Evolutionary conservation across 1,139 yeast species (phyloP), one percentile per base, ranked within the genome.

Genomic region (Taiozyma sp.): DNA sequence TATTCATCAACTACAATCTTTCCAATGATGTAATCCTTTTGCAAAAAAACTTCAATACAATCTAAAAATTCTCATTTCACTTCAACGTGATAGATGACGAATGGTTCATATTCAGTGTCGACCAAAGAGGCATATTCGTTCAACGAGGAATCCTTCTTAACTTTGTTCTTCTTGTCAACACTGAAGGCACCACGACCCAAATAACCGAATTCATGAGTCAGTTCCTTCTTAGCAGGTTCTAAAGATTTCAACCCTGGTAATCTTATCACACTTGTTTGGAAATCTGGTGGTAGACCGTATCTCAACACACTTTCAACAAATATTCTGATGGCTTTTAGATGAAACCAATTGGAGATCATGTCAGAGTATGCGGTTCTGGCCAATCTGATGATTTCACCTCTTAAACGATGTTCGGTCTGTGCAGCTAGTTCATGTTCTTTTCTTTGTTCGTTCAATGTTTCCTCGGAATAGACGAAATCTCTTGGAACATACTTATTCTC

Each of bases 281-380:
- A 93, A 65, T 87, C 87, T 42, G 99, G 97, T 40, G 99, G 99
- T 56, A 93, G 79, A 1, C 99, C 99, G 69, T 93, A 93, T 69
- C 99, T 85, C 66, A 93, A 78, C 14, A 93, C 97, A 52, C 81
- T 73, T 63, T 82, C 87, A 29, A 82, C 86, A 64, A 75, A 82
- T 43, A 81, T 73, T 45, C 85, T 74, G 48, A 82, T 67, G 8
- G 81, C 78, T 71, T 91, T 91, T 60, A 93, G 80, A 70, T 93
- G 99, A 64, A 87, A 78, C 97, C 97, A 91, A 58, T 87, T 82
- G 59, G 88, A 78, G 56, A 88, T 76, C 50, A 91, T 82, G 64
- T 93, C 98, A 24, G 88, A 79, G 68, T 87, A 93, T 32, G 98
- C 96, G 36, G 97, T 84, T 62, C 84, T 84, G 2, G 96, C 83